Base-by-base conservation (phyloP, 345 rosid genomes). In the Lepidium aucheri region DNA sequence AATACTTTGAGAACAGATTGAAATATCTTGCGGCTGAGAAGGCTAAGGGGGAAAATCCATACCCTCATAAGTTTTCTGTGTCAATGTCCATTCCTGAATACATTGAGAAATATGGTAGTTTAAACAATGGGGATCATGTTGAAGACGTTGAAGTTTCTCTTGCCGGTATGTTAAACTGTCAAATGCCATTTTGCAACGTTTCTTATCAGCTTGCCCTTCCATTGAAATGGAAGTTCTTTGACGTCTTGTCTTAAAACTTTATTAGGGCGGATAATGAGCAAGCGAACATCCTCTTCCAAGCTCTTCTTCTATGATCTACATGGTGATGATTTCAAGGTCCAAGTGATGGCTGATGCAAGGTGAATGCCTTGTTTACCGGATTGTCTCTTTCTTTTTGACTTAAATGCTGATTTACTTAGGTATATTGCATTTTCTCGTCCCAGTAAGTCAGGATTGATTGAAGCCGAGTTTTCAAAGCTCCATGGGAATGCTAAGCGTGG, bases 331-430 rank as follows among this genome's bases (percentile, higher is more conserved):
- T 78, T 71, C 36, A 95, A 95, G 77, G 93, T 95, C 55, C 97
- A 95, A 78, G 96, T 95, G 22, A 95, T 91, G 96, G 85, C 96
- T 72, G 97, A 91, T 79, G 87, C 86, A 6, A 89, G 97, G 99
- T 91, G 70, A 63, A 12, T 63, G 38, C 49, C 51, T 30, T 50
- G 53, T 32, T 43, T 26, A 30, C 56, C 1, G 0, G 33, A 36
- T 43, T 43, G 36, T 41, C 46, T 14, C 13, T 8, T 13, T 61
- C 7, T 9, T 42, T 0, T 20, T 12, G 13, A 44, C 17, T 4
- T 46, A 2, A 28, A 12, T 56, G 43, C n/a, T 46, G 67, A 10
- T 30, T 51, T 38, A 41, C 53, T 56, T 39, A 28, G 7, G 2
- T 20, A 1, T 18, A 15, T 38, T 43, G 41, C 22, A 4, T 58